Evolutionary conservation across 2,329 filamentous ascomycete genomes (phyloP), one percentile per base, ranked within the genome.

Genomic region (Cryphonectria japonica): DNA sequence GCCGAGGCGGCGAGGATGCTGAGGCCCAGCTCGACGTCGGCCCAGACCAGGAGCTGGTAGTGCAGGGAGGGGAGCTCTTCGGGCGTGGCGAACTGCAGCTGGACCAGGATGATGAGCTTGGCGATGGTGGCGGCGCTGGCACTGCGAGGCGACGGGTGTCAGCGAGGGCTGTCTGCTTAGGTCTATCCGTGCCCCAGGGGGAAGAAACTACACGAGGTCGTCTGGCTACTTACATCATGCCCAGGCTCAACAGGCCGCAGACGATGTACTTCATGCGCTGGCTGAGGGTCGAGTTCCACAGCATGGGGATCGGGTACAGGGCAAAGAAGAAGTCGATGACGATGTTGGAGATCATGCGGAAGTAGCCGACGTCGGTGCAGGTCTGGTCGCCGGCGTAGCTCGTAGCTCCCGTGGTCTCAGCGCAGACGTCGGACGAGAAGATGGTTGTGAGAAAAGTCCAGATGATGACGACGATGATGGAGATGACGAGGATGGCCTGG

Each of bases 321-420:
- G 78, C 78, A 57, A 79, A 79, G 66, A 79, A 80, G 68, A 79
- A 80, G 71, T 80, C 78, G 74, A 80, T 78, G 70, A 79, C 75
- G 50, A 80, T 78, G 41, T 80, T 80, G 50, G 76, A 78, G 26
- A 77, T 76, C 6, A 77, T 79, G 57, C 78, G 78, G 68, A 80
- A 79, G 66, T 78, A 78, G 19, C 76, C 77, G 29, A 79, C 73
- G 39, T 73, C 69, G 1, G 72, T 76, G 69, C 78, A 80, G 29
- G 75, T 73, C 39, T 72, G 67, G 61, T 73, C 78, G 54, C 78
- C 76, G 2, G 76, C 76, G 67, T 78, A 79, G 69, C 77, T 78
- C 67, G 76, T 78, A 13, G 75, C 71, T 0, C 78, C 78, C 19
- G 54, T 61, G 13, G 74, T 71, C 46, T 72, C 71, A 6, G 76